Evolutionary conservation across 1,139 yeast genomes (phyloP), one percentile per base, ranked within the genome.

Genomic region (Lodderomyces parapsilosis): DNA sequence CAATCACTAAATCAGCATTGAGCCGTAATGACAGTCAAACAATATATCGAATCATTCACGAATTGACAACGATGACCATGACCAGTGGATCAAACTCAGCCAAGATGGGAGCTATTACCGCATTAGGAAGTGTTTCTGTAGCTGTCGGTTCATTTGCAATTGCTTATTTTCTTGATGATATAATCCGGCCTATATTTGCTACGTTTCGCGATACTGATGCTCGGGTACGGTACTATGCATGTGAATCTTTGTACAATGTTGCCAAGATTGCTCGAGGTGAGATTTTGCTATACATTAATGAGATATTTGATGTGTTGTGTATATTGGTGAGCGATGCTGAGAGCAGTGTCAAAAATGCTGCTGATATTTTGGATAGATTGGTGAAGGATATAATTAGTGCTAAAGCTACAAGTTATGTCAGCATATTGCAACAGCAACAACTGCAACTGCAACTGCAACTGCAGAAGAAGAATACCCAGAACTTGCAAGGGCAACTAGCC

Each of bases 241-340:
- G 99, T 66, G 99, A 94, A 60, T 86, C 96, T 36, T 74, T 94
- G 50, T 94, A 94, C 65, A 94, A 94, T 63, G 91, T 94, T 40
- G 96, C 99, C 42, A 94, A 94, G 61, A 96, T 93, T 18, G 96
- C 99, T 4, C 81, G 96, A 54, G 99, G 99, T 15, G 99, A 94
- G 62, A 87, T 93, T 19, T 68, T 94, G 50, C 70, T 86, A 11
- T 93, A 89, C 62, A 93, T 93, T 69, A 94, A 93, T 62, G 98
- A 93, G 63, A 84, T 91, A 2, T 94, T 94, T 60, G 99, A 94
- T 58, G 94, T 91, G 18, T 72, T 93, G 45, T 90, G 97, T 60
- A 84, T 84, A 42, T 76, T 93, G 47, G 93, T 95, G 11, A 91
- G 97, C 1, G 99, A 94, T 60, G 76, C 89, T 7, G 99, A 93